A percentile compares a stretch with the other conserved stretches of the same genome.
These are phyloP conservation scores for Pleurotus eryngii DNA, from an alignment of 768 basidiomycete genomes.

Conservation along the genomic window DNA sequence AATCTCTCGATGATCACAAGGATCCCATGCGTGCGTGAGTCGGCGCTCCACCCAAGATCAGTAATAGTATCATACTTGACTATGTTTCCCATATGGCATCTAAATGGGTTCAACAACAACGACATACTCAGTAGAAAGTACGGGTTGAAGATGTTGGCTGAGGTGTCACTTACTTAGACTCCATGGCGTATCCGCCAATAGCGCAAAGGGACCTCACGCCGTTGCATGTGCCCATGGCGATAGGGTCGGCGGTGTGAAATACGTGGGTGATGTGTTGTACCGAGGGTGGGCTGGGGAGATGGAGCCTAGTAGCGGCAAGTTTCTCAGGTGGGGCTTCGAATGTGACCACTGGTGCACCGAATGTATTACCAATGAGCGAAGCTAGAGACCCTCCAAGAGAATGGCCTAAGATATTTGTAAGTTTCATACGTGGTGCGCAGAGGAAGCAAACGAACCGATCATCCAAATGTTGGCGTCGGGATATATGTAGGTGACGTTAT, in stretches of 20 bases:
- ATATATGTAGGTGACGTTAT: slow-evolving; percentile 89
- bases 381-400: slow-evolving; percentile 87
- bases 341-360: slow-evolving; percentile 88
- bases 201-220: slow-evolving; percentile 57
- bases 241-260: slow-evolving; percentile 92
- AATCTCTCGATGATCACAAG: slow-evolving; percentile 61
- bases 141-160: slow-evolving; percentile 7
- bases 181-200: slow-evolving; percentile 76
- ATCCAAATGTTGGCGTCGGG: slow-evolving; percentile 90
- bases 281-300: slow-evolving; percentile 84
- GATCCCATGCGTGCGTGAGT: slow-evolving; percentile 69
- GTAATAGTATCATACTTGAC: slow-evolving; percentile 85
- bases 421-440: not conserved
- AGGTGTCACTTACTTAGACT: slow-evolving; percentile 42
- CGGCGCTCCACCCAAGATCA: slow-evolving; percentile 75
- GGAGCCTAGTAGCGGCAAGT: slow-evolving; percentile 69
- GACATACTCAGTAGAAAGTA: not conserved
- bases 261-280: slow-evolving; percentile 80
- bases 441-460: slow-evolving; percentile 20
- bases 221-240: slow-evolving; percentile 81
- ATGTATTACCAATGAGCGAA: slow-evolving; percentile 81
- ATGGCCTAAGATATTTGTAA: slow-evolving; percentile 36
- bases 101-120: slow-evolving; percentile 15
- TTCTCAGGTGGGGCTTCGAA: slow-evolving; percentile 84
- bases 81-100: slow-evolving; percentile 86